A percentile compares a stretch with the other conserved stretches of the same genome.
Conservation (phyloP, 2,329 filamentous ascomycete species). For the Claviceps africana region DNA sequence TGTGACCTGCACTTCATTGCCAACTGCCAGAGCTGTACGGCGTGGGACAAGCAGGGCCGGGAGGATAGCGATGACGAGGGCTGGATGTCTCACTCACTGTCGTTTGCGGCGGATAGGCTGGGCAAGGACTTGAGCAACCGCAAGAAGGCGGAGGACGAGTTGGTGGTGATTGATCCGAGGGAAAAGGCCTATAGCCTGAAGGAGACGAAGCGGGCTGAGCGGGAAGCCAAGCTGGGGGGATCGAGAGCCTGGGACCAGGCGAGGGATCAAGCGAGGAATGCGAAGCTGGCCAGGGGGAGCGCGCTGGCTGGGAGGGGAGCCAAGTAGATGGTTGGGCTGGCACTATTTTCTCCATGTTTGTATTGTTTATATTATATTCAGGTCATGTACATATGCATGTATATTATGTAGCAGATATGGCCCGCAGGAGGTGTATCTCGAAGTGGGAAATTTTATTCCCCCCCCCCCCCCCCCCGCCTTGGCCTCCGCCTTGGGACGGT, state of each 20-base stretch:
- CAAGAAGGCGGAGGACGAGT: conserved; percentile 77
- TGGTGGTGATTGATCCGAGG: conserved; percentile 84
- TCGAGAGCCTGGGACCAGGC: conserved; percentile 43
- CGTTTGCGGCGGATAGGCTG: conserved; percentile 75
- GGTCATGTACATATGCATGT: no score
- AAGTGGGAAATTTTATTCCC: no score
- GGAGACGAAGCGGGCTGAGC: conserved; percentile 46
- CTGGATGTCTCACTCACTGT: conserved; percentile 79
- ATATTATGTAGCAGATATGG: no score
- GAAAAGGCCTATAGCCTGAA: conserved; percentile 65
- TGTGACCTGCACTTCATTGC: conserved; percentile 95
- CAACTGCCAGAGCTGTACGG: conserved; percentile 80
- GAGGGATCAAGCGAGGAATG: conserved; percentile 36
- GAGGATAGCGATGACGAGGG: conserved; percentile 48
- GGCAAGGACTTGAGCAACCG: conserved; percentile 89
- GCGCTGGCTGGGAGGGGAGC: conserved; percentile 44
- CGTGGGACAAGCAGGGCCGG: conserved; percentile 58
- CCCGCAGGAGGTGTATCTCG: no score
- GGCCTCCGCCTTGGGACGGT: background rate
- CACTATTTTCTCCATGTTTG: background rate
- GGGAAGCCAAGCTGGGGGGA: conserved; percentile 38
- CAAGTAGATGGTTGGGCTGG: conserved; percentile 21
- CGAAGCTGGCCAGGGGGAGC: conserved; percentile 38
- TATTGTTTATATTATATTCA: background rate
- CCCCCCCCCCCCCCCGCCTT: no score